Evolutionary conservation across 768 basidiomycete species (phyloP).

Genomic region (Podaxis pistillaris): DNA sequence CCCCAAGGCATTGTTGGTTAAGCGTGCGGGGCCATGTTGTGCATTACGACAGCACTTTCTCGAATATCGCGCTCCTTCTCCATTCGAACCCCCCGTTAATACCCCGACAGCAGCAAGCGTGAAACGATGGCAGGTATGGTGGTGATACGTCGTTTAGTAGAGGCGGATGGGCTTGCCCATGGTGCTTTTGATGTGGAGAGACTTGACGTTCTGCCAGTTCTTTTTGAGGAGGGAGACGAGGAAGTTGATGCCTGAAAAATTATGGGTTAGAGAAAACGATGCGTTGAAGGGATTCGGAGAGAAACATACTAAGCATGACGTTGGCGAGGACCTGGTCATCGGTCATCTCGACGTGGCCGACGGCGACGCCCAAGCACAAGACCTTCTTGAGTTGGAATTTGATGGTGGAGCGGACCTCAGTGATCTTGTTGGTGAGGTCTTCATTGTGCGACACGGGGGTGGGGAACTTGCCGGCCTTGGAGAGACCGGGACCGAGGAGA

Average conservation of each 20-base stretch:
- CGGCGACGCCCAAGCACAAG: conserved; percentile 97
- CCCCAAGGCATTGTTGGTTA: conserved; percentile 85
- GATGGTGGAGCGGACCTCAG: conserved; percentile 97
- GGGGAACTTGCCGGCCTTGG: conserved; percentile 99
- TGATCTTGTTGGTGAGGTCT: conserved; percentile 86
- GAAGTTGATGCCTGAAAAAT: conserved; percentile 89
- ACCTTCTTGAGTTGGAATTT: conserved; percentile 99
- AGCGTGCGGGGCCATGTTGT: conserved; percentile 98
- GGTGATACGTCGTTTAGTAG: conserved; percentile 52
- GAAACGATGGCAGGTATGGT: neutral
- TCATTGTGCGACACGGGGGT: conserved; percentile 93
- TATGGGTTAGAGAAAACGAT: neutral
- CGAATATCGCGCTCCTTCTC: conserved; percentile 23
- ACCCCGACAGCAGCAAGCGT: neutral
- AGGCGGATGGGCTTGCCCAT: conserved; percentile 99
- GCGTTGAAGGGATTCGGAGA: neutral
- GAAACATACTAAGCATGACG: conserved; percentile 87
- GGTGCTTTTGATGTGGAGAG: conserved; percentile 96
- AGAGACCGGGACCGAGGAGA: conserved; percentile 99
- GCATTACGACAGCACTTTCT: conserved; percentile 57
- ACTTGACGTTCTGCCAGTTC: conserved; percentile 99
- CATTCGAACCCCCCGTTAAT: conserved; percentile 16
- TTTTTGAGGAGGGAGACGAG: conserved; percentile 99
- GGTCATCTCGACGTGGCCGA: conserved; percentile 96
- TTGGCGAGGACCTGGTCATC: conserved; percentile 97